These are phyloP conservation scores for Suillus paluster DNA, from an alignment of 768 basidiomycete species.

Conservation along the genomic window DNA sequence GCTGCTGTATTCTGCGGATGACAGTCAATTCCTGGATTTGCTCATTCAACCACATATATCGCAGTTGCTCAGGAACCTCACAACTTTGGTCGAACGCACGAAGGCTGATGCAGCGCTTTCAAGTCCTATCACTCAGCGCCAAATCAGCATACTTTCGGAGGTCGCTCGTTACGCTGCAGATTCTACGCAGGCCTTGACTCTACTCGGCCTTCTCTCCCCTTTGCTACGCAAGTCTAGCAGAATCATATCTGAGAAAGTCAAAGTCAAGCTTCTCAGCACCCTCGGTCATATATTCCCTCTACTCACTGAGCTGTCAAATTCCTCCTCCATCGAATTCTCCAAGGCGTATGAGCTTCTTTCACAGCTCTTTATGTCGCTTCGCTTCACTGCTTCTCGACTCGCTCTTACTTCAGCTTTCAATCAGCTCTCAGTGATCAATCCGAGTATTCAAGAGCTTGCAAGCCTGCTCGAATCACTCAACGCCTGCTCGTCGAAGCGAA, in stretches of 20 bases:
- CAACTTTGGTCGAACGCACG: conserved; percentile 66
- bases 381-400: conserved; percentile 70
- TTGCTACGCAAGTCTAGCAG: conserved; percentile 78
- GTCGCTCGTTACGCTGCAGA: conserved; percentile 78
- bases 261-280: conserved; percentile 79
- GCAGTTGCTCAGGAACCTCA: conserved; percentile 71
- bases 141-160: conserved; percentile 79
- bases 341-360: conserved; percentile 72
- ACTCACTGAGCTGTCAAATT: conserved; percentile 62
- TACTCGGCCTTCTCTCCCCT: conserved; percentile 77
- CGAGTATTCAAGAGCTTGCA: conserved; percentile 53
- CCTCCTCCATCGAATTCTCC: conserved; percentile 45
- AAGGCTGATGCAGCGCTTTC: conserved; percentile 54
- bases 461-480: conserved; percentile 73
- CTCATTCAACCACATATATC: conserved; percentile 75
- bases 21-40: conserved; percentile 50
- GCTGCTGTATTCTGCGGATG: conserved; percentile 55
- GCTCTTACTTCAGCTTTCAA: conserved; percentile 71
- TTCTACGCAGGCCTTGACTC: conserved; percentile 68
- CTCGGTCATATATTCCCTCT: conserved; percentile 66
- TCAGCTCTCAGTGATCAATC: conserved; percentile 42
- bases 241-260: conserved; percentile 83
- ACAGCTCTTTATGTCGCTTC: conserved; percentile 76
- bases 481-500: conserved; percentile 78
- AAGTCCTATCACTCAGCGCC: conserved; percentile 75